Evolutionary conservation across 208 protist genomes (phyloP).

Genomic region (Trichomonas tenax): DNA sequence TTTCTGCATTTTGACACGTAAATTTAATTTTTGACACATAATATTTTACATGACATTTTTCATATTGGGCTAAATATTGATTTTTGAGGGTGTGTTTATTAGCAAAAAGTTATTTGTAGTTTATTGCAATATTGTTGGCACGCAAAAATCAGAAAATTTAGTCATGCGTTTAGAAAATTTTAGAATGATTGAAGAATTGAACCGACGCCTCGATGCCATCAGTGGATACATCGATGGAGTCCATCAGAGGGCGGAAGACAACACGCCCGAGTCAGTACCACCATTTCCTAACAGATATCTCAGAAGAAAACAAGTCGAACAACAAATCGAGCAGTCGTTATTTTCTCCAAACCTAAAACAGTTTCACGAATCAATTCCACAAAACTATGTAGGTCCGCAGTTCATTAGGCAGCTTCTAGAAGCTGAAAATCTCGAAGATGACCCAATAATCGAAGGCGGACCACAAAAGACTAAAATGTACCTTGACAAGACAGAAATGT

Average conservation of each 20-base stretch:
- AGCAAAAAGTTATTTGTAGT: not conserved
- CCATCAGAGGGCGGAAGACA: not conserved
- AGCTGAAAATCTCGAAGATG: not conserved
- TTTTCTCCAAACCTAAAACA: not conserved
- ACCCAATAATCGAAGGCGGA: no score
- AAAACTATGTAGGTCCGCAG: not conserved
- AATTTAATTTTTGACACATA: no score
- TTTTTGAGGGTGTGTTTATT: not conserved
- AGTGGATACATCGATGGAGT: not conserved
- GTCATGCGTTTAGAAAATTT: no score
- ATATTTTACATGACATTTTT: no score
- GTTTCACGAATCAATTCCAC: not conserved
- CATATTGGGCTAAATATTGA: no score
- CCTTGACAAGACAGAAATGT: no score
- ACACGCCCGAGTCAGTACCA: not conserved
- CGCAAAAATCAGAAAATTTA: not conserved
- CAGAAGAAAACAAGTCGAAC: not conserved
- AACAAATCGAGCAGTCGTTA: not conserved
- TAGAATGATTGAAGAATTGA: slow-evolving; percentile 2
- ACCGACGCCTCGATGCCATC: not conserved
- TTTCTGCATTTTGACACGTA: no score
- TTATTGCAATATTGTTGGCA: not conserved
- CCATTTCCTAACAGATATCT: not conserved
- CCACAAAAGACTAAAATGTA: no score
- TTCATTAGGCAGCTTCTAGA: not conserved